These are phyloP conservation scores for Mucor mucedo DNA, from an alignment of 371 early-diverging fungal genomes.

Conservation along the genomic window DNA sequence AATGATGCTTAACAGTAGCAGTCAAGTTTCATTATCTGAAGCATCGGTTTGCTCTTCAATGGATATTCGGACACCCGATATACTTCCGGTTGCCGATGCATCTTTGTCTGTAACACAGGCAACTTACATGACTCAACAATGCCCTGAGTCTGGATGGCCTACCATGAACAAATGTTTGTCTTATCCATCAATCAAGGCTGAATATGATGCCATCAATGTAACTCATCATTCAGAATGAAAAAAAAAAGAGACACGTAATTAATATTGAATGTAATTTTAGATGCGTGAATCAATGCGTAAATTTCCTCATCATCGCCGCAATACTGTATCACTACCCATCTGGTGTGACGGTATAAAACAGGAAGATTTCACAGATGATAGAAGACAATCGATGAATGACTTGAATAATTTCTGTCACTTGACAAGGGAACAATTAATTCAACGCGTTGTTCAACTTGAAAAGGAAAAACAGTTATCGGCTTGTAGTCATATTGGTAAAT, in stretches of 20 bases:
- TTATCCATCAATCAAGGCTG: neutral
- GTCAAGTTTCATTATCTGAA: conserved; percentile 22
- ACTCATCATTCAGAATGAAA: conserved; percentile 40
- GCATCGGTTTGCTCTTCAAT: conserved; percentile 28
- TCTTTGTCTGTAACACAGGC: conserved; percentile 9
- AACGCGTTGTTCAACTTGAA: conserved; percentile 41
- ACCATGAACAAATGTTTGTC: neutral
- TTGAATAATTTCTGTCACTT: conserved; percentile 19
- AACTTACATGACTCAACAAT: neutral
- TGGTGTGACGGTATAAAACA: neutral
- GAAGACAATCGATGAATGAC: conserved; percentile 17
- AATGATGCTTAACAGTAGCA: neutral
- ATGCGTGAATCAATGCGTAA: conserved; percentile 10
- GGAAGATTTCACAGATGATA: conserved; percentile 1
- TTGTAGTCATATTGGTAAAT: neutral
- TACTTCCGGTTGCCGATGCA: conserved; percentile 14
- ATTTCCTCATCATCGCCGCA: conserved; percentile 13
- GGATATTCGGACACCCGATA: conserved; percentile 27
- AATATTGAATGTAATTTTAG: neutral
- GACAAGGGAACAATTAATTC: conserved; percentile 43
- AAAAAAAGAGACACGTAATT: too few relatives aligned
- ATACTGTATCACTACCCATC: conserved; percentile 13
- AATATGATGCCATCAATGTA: conserved; percentile 90
- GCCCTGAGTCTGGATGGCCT: neutral
- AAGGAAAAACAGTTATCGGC: conserved; percentile 24